Base-by-base conservation (phyloP, 441 rosid species). In the Monsonia emarginata region DNA sequence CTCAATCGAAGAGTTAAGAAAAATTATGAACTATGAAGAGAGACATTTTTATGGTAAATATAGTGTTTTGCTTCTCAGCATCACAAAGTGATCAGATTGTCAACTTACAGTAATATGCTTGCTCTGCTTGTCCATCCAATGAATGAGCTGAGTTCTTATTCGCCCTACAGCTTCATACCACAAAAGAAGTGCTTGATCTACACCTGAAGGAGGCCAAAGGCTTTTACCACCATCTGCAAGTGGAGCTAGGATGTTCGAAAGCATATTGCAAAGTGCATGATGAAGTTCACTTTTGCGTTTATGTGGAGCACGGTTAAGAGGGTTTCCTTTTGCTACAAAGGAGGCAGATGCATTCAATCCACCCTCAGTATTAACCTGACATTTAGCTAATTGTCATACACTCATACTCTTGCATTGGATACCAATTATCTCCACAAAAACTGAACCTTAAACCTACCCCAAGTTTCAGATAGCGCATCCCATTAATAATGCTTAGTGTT, bases 51-150 rank as follows among this genome's bases (percentile, higher is more conserved):
- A 42, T 52, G 59, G n/a, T 8, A 52, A 18, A 36, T 4, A 31
- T 28, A 18, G 42, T 1, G n/a, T 61, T 6, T 21, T 34, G 6
- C n/a, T 36, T 61, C 25, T 52, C 59, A 52, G 59, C 40, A 28
- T n/a, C 32, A 26, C 26, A 61, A 24, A 40, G 28, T 26, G 30
- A 42, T 40, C 27, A 52, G 28, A 22, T 21, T 38, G 69, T 66
- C 68, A 73, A 81, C 97, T 83, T 78, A 91, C 98, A 67, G 96
- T 84, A 58, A 95, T 80, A 80, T 95, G 98, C 76, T 95, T 95
- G 85, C 96, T 95, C 80, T 95, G 99, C 78, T 89, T 95, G 73
- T 95, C 99, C 97, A 95, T 86, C 99, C 99, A 95, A 74, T 88
- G 87, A 64, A 89, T 80, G 73, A 91, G 96, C 69, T 85, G 88